These are phyloP conservation scores for Metschnikowia kofuensis DNA, from an alignment of 805 yeast species.

Conservation along the genomic window DNA sequence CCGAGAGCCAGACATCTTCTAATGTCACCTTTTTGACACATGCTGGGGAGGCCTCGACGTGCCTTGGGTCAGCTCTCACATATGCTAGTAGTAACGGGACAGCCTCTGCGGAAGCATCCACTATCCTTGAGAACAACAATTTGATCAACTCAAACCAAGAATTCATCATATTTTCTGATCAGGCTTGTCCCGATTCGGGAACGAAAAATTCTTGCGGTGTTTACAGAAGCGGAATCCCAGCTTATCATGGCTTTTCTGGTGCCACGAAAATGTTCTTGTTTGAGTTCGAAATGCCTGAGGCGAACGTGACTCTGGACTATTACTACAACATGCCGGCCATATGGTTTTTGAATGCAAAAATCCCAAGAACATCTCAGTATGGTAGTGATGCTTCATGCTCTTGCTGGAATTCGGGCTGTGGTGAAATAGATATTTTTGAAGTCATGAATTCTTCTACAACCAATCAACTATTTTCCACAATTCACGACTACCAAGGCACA, in stretches of 20 bases:
- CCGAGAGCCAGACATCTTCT: constrained; percentile 44
- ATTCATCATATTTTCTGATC: constrained; percentile 56
- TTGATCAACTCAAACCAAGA: constrained; percentile 58
- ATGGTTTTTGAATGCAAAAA: constrained; percentile 70
- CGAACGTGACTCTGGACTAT: constrained; percentile 31
- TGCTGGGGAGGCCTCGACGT: constrained; percentile 58
- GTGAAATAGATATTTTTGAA: constrained; percentile 77
- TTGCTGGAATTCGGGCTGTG: constrained; percentile 77
- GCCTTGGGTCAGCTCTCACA: constrained; percentile 67
- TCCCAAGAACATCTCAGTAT: constrained; percentile 74
- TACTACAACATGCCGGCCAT: constrained; percentile 68
- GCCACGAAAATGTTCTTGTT: constrained; percentile 68
- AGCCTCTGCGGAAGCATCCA: constrained; percentile 42
- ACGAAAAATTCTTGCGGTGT: constrained; percentile 64
- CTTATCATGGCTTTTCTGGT: constrained; percentile 70
- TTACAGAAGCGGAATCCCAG: constrained; percentile 70
- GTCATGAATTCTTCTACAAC: constrained; percentile 62
- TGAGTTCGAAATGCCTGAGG: constrained; percentile 66
- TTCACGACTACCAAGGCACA: constrained; percentile 76
- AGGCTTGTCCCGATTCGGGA: constrained; percentile 57
- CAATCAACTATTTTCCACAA: constrained; percentile 56
- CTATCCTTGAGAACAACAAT: constrained; percentile 48
- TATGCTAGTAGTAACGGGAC: constrained; percentile 61
- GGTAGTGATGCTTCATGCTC: constrained; percentile 61
- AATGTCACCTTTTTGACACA: constrained; percentile 67